These are phyloP conservation scores for Ustulina deusta DNA, from an alignment of 2,329 filamentous ascomycete species.

Conservation along the genomic window DNA sequence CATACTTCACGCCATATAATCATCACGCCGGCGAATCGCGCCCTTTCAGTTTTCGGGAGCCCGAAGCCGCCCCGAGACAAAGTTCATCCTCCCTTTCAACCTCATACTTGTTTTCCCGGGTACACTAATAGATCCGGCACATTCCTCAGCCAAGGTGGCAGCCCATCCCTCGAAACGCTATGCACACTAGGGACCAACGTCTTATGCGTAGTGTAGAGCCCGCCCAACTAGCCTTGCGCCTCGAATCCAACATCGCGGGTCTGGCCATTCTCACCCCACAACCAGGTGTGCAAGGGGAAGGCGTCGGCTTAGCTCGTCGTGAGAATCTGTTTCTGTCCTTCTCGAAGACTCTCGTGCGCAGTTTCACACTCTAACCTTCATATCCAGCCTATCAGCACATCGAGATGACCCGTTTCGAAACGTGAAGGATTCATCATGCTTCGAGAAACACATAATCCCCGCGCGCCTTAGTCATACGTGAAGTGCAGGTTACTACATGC, in stretches of 20 bases:
- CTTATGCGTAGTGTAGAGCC: conserved; percentile 5
- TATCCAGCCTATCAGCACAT: conserved; percentile 25
- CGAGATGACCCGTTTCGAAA: conserved; percentile 34
- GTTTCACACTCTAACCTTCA: conserved; percentile 1
- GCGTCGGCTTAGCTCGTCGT: conserved; percentile 28
- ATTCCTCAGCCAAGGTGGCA: conserved; percentile 13
- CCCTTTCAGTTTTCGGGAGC: background rate
- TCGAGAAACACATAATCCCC: conserved; percentile 25
- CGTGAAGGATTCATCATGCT: conserved; percentile 25
- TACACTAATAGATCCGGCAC: conserved; percentile 5
- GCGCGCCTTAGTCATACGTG: conserved; percentile 15
- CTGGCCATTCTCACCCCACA: conserved; percentile 11
- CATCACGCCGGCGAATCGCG: background rate
- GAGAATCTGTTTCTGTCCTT: conserved; percentile 24
- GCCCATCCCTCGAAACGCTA: conserved; percentile 13
- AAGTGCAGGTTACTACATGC: background rate
- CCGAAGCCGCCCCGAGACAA: conserved; percentile 7
- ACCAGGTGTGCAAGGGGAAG: conserved; percentile 5
- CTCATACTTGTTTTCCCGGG: background rate
- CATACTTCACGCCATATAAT: background rate
- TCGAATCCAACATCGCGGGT: conserved; percentile 19
- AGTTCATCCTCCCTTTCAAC: conserved; percentile 8
- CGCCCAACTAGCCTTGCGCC: conserved; percentile 23
- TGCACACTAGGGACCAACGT: background rate
- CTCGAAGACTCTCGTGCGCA: conserved; percentile 15